phyloP scores from a whole-genome alignment of 768 basidiomycete species.

The Macrolepiota fuliginosa region DNA sequence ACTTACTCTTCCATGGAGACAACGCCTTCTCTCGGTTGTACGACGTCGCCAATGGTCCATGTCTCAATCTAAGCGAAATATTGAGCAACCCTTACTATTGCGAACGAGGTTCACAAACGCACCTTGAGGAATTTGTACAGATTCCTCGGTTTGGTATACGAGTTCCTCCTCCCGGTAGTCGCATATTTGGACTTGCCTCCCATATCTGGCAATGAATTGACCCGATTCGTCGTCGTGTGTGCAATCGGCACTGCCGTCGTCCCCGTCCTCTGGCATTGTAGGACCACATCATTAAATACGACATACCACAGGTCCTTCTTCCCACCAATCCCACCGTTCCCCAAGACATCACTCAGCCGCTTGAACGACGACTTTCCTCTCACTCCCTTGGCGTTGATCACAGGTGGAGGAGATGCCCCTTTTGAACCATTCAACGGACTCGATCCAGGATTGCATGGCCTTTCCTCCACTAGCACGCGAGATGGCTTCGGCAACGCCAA shows the following conservation, averaged over 20 bases:
- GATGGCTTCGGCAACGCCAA: slow-evolving; percentile 89
- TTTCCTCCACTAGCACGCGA: slow-evolving; percentile 84
- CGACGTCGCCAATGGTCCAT: slow-evolving; percentile 78
- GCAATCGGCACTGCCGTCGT: slow-evolving; percentile 82
- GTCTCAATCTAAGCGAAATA: slow-evolving; percentile 64
- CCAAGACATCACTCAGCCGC: slow-evolving; percentile 86
- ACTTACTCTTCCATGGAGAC: slow-evolving; percentile 91
- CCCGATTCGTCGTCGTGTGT: slow-evolving; percentile 61
- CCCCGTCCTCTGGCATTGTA: slow-evolving; percentile 89
- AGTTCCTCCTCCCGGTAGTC: slow-evolving; percentile 71
- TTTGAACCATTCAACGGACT: slow-evolving; percentile 31
- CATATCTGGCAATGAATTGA: slow-evolving; percentile 79
- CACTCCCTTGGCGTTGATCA: slow-evolving; percentile 53
- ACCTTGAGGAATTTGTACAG: slow-evolving; percentile 93
- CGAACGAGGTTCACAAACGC: slow-evolving; percentile 14
- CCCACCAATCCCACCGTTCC: slow-evolving; percentile 53
- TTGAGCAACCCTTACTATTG: too few relatives aligned
- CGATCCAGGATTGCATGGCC: slow-evolving; percentile 41
- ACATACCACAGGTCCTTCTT: slow-evolving; percentile 95
- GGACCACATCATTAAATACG: slow-evolving; percentile 91
- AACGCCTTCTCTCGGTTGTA: slow-evolving; percentile 75
- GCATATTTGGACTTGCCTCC: slow-evolving; percentile 85
- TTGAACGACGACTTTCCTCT: slow-evolving; percentile 86
- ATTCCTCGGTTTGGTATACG: slow-evolving; percentile 83
- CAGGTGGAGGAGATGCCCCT: slow-evolving; percentile 35